Base-by-base conservation (phyloP, 2,329 filamentous ascomycete species). In the Colletotrichum somersetense region DNA sequence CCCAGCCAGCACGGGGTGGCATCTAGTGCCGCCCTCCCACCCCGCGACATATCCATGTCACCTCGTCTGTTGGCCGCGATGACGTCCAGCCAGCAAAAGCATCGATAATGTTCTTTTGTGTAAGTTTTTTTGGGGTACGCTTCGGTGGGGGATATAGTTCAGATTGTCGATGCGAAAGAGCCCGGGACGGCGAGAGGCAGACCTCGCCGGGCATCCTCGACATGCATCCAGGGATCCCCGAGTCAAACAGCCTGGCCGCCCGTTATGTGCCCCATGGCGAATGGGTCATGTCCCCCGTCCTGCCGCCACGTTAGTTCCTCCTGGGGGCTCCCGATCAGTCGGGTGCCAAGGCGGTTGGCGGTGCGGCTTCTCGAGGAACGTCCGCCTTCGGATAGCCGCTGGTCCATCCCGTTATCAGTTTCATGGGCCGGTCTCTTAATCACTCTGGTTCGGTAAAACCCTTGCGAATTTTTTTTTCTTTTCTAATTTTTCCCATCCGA, bases 311-410 rank as follows among this genome's bases (percentile, higher is more conserved):
- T 35, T 65, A 55, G 59, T 46, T 55, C 53, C 30, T 46, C 66
- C 46, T 61, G 59, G 65, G 30, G 68, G 38, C 35, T 44, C 46
- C 69, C 59, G 75, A 59, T 40, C 61, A 64, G 57, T 64, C 55
- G 46, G 69, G 44, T 35, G 71, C 67, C 71, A 63, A 73, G 71
- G 71, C 71, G 71, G 71, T 67, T 73, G 67, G 67, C 71, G 71
- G 71, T 71, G 71, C 71, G 71, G 71, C 67, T 73, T 73, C 67
- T 66, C 23, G 33, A 38, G 42, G 50, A 55, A 55, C 50, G 58
- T 52, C 58, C 33, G 30, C 65, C 66, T 59, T 30, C 56, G 69
- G 59, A 69, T 46, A 72, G 66, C 69, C 69, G 69, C 16, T 50
- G 66, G 46, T 56, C 66, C 53, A 48, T 64, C 46, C 44, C 59